phyloP scores from a whole-genome alignment of 2,329 filamentous ascomycete species.

The Fusarium phyllophilum region DNA sequence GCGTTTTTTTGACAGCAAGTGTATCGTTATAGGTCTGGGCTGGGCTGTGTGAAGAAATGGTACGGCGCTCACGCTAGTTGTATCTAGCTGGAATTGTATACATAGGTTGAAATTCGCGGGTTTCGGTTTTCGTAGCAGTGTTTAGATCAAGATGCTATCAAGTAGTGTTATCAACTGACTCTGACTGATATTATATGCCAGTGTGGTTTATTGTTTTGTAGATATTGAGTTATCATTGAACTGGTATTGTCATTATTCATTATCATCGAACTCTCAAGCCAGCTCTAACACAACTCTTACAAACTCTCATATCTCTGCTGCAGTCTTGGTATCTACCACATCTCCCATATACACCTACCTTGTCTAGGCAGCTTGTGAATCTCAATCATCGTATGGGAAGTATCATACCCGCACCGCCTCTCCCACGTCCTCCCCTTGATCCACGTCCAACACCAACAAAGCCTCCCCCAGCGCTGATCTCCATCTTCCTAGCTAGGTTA shows the following conservation, averaged over 20 bases:
- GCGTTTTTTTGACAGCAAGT: not conserved
- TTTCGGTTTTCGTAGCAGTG: slow-evolving; percentile 28
- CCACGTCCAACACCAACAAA: slow-evolving; percentile 40
- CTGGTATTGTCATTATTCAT: not conserved
- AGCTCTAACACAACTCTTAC: not conserved
- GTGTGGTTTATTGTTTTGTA: not conserved
- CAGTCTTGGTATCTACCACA: not conserved
- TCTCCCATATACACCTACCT: not conserved
- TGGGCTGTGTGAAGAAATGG: slow-evolving; percentile 5
- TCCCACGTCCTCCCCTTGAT: slow-evolving; percentile 1
- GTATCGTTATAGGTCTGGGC: slow-evolving; percentile 1
- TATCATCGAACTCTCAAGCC: not conserved
- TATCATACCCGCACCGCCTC: slow-evolving; percentile 15
- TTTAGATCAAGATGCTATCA: slow-evolving; percentile 28
- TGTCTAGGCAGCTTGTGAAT: no score
- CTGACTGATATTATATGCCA: not conserved
- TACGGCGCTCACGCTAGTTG: slow-evolving; percentile 43
- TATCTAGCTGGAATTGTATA: slow-evolving; percentile 41
- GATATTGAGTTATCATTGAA: not conserved
- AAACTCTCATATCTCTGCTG: not conserved
- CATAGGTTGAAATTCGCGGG: slow-evolving; percentile 31
- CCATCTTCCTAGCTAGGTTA: slow-evolving; percentile 18
- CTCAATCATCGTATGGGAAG: slow-evolving; percentile 33
- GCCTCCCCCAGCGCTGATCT: slow-evolving; percentile 33
- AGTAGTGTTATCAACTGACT: slow-evolving; percentile 6